A percentile compares a stretch with the other conserved stretches of the same genome.
Conservation (phyloP, 2,329 filamentous ascomycete genomes). For the Exophiala xenobiotica region DNA sequence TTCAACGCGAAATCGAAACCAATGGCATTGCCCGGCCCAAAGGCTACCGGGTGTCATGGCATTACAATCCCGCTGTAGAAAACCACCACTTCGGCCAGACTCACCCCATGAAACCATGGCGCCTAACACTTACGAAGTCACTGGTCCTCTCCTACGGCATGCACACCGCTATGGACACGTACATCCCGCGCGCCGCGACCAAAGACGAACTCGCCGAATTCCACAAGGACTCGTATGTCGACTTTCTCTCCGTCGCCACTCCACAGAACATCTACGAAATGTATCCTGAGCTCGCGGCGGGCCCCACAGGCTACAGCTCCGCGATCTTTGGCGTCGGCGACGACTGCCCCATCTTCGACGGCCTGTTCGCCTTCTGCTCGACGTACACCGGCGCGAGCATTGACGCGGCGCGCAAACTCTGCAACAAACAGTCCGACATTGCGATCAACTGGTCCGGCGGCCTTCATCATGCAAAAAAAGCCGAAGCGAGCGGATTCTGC, state of each 20-base stretch:
- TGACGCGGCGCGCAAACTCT: constrained; percentile 86
- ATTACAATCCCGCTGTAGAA: constrained; percentile 92
- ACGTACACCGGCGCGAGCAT: constrained; percentile 88
- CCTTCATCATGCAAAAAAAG: constrained; percentile 92
- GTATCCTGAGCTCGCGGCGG: constrained; percentile 29
- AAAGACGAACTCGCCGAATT: constrained; percentile 85
- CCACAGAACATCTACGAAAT: constrained; percentile 67
- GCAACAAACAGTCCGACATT: constrained; percentile 84
- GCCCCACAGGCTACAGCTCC: constrained; percentile 27
- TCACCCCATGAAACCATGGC: constrained; percentile 99
- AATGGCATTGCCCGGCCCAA: constrained; percentile 75
- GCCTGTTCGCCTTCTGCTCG: constrained; percentile 91
- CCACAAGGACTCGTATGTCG: constrained; percentile 84
- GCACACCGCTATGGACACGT: constrained; percentile 95
- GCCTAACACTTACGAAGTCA: constrained; percentile 89
- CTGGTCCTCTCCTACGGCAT: constrained; percentile 93
- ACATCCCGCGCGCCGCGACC: constrained; percentile 77
- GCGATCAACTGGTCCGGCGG: constrained; percentile 98
- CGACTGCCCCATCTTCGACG: constrained; percentile 95
- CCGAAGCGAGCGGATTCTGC: constrained; percentile 92
- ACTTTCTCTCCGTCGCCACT: constrained; percentile 75
- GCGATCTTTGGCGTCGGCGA: constrained; percentile 84
- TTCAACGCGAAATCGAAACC: constrained; percentile 53
- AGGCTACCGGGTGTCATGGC: constrained; percentile 90
- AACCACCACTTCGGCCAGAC: constrained; percentile 95